A percentile compares a stretch with the other conserved stretches of the same genome.
Evolutionary conservation across 441 rosid genomes (phyloP).

Genomic region (Pelargonium cotyledonis): DNA sequence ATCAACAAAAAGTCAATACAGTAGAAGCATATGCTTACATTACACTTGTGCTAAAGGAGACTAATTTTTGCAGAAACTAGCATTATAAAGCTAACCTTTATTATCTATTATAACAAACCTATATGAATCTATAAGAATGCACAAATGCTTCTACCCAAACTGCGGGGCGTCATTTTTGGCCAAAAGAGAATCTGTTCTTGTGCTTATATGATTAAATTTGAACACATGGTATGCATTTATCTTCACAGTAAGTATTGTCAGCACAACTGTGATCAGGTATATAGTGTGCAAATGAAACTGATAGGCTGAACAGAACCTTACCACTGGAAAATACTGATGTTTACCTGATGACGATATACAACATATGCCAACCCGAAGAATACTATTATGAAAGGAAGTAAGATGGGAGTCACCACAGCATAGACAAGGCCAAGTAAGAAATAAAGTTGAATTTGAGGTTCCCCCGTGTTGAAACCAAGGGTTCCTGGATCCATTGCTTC

Average conservation of each 20-base stretch:
- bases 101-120: too few species aligned
- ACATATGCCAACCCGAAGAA: constrained; percentile 74
- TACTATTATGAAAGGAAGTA: constrained; percentile 79
- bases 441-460: constrained; percentile 86
- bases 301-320: too few species aligned
- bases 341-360: constrained; percentile 93
- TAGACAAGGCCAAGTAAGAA: constrained; percentile 90
- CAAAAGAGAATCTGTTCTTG: too few species aligned
- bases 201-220: too few species aligned
- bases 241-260: not conserved
- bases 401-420: constrained; percentile 69
- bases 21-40: too few species aligned
- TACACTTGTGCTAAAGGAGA: too few species aligned
- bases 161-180: too few species aligned
- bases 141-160: too few species aligned
- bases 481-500: constrained; percentile 94
- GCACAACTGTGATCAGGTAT: not conserved
- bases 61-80: too few species aligned
- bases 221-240: not conserved
- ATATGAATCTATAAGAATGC: too few species aligned
- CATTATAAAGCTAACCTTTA: too few species aligned
- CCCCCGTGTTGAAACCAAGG: constrained; percentile 78
- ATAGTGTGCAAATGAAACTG: not conserved
- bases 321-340: not conserved
- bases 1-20: too few species aligned